A percentile compares a stretch with the other conserved stretches of the same genome.
These are phyloP conservation scores for Phialocephala sp. DNA, from an alignment of 2,329 filamentous ascomycete species.

Conservation along the genomic window DNA sequence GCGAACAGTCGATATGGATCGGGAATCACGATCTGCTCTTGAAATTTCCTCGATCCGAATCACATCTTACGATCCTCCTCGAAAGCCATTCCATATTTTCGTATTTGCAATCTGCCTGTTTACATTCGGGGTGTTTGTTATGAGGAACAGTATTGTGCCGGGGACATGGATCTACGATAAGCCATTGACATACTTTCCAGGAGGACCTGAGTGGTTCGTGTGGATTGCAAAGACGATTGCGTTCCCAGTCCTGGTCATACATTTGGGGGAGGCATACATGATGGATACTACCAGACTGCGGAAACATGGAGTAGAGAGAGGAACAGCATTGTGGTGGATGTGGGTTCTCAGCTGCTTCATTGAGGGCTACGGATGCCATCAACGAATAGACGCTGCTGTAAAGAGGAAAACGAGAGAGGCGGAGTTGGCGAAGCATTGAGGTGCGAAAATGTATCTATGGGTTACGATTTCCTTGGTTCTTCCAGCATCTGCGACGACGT, in stretches of 20 bases:
- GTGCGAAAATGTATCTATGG: background rate
- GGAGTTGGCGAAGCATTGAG: conserved; percentile 50
- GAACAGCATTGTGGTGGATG: conserved; percentile 54
- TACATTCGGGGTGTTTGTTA: conserved; percentile 58
- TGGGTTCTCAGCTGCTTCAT: conserved; percentile 61
- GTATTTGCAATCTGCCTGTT: conserved; percentile 60
- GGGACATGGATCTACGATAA: conserved; percentile 56
- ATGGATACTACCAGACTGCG: conserved; percentile 55
- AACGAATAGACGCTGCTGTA: conserved; percentile 57
- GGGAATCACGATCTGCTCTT: conserved; percentile 62
- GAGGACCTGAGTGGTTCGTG: conserved; percentile 62
- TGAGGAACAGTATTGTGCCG: conserved; percentile 57
- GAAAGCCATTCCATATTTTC: conserved; percentile 50
- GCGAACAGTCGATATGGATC: conserved; percentile 76
- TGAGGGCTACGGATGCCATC: conserved; percentile 58
- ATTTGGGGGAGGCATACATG: conserved; percentile 65
- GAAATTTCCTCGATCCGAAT: conserved; percentile 55
- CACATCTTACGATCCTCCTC: conserved; percentile 45
- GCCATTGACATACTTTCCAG: conserved; percentile 58
- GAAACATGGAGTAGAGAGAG: conserved; percentile 54
- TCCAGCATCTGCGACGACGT: too few species aligned
- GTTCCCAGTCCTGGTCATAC: conserved; percentile 64
- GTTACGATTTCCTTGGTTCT: too few species aligned
- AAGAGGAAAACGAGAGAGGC: conserved; percentile 49
- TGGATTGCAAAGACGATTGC: conserved; percentile 65